Conservation (phyloP, 1,284 basidiomycete genomes). For the Veloporphyrellus conicus region DNA sequence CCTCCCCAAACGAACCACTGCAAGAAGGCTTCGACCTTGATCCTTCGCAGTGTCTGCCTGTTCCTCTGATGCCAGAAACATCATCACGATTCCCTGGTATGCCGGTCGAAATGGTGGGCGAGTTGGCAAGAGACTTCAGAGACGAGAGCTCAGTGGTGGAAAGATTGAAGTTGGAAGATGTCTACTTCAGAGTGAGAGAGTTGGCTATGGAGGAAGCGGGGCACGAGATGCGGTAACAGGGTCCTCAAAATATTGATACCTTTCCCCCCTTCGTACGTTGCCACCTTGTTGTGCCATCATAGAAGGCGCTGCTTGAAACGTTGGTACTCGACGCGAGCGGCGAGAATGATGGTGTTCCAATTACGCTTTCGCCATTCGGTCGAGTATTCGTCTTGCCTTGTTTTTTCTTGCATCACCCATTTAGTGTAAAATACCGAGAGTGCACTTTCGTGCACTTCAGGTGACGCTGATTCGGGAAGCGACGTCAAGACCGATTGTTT, state of each 20-base stretch:
- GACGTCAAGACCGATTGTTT: conserved; percentile 55
- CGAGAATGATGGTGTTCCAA: conserved; percentile 49
- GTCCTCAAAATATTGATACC: too few species aligned
- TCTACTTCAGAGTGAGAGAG: conserved; percentile 58
- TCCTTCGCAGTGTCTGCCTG: conserved; percentile 50
- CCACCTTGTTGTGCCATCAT: conserved; percentile 2
- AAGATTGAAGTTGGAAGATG: conserved; percentile 53
- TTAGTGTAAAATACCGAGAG: conserved; percentile 66
- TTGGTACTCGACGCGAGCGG: conserved; percentile 48
- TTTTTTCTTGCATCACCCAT: conserved; percentile 66
- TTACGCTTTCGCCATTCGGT: conserved; percentile 61
- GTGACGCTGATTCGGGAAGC: conserved; percentile 47
- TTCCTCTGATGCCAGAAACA: conserved; percentile 56
- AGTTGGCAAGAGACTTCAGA: conserved; percentile 54
- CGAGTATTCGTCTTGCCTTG: conserved; percentile 54
- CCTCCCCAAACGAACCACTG: conserved; percentile 32
- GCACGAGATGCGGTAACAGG: conserved; percentile 23
- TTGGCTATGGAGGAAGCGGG: conserved; percentile 48
- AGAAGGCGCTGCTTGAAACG: conserved; percentile 33
- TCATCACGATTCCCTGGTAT: conserved; percentile 66
- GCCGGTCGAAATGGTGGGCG: conserved; percentile 57
- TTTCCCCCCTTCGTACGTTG: neutral
- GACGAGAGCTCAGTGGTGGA: conserved; percentile 54
- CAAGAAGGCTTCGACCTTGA: conserved; percentile 49
- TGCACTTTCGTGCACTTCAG: conserved; percentile 56